Percentiles rank a stretch among this genome's conserved stretches.
Conservation (phyloP, 257 asterid species). For the Euphrasia confusa region DNA sequence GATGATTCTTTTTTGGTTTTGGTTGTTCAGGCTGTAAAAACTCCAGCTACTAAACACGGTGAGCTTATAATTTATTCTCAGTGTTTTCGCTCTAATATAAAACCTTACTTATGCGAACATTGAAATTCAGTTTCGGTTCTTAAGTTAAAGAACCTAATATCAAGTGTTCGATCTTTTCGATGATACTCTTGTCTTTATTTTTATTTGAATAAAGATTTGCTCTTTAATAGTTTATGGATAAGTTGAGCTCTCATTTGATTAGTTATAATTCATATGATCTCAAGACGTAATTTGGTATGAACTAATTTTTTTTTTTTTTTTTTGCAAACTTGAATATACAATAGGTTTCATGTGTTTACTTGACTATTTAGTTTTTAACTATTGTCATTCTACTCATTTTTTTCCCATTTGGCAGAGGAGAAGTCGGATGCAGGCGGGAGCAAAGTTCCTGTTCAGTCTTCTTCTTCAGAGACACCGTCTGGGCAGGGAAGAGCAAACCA, state of each 20-base stretch:
- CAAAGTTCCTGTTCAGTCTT: conserved; percentile 35
- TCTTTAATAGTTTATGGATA: not conserved
- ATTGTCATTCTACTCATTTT: not conserved
- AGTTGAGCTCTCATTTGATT: not conserved
- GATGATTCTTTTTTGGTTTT: conserved; percentile 13
- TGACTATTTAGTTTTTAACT: conserved; percentile 11
- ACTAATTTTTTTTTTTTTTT: not conserved
- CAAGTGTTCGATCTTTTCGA: not conserved
- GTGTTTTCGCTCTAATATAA: conserved; percentile 4
- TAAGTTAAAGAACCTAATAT: not conserved
- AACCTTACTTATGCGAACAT: not conserved
- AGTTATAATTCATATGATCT: not conserved
- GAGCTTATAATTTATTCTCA: not conserved
- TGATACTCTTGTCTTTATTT: not conserved
- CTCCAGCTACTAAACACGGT: conserved; percentile 37
- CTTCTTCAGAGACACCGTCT: conserved; percentile 45
- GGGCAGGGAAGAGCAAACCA: conserved; percentile 48
- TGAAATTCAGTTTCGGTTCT: not conserved
- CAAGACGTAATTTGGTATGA: too few species aligned
- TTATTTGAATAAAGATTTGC: not conserved
- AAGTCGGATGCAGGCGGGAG: conserved; percentile 48
- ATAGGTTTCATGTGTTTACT: conserved; percentile 3
- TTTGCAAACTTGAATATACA: not conserved
- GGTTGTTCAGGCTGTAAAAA: conserved; percentile 38
- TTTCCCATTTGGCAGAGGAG: conserved; percentile 37